phyloP scores from a whole-genome alignment of 495 filamentous ascomycete genomes.

The Aspergillus saccharolyticus region DNA sequence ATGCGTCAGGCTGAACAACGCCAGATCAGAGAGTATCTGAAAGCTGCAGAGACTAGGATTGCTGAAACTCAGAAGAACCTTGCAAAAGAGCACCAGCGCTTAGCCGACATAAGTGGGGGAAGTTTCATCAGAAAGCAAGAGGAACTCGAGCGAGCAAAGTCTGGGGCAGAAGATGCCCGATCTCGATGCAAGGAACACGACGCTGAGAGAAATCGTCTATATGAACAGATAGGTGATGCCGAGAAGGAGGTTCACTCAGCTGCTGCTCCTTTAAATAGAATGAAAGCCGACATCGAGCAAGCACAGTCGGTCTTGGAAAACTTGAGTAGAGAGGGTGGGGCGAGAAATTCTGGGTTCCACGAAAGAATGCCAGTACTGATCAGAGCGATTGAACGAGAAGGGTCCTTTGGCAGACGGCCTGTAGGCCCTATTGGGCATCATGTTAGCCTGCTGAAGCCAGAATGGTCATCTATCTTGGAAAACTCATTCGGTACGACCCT shows the following conservation, averaged over 20 bases:
- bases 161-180: constrained; percentile 20
- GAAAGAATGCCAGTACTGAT: constrained; percentile 58
- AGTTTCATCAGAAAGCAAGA: constrained; percentile 45
- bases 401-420: constrained; percentile 61
- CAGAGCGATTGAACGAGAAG: constrained; percentile 59
- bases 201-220: constrained; percentile 19
- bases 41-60: constrained; percentile 38
- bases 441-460: constrained; percentile 66
- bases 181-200: constrained; percentile 29
- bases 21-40: constrained; percentile 42
- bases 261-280: constrained; percentile 21
- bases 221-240: constrained; percentile 34
- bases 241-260: constrained; percentile 27
- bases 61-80: constrained; percentile 37
- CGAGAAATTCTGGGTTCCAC: constrained; percentile 53
- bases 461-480: constrained; percentile 85
- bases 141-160: constrained; percentile 38
- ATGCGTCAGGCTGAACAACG: constrained; percentile 47
- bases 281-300: constrained; percentile 36
- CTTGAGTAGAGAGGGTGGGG: constrained; percentile 49
- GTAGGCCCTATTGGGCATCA: constrained; percentile 79
- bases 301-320: constrained; percentile 42
- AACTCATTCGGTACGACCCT: constrained; percentile 59
- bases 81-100: constrained; percentile 42
- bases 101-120: constrained; percentile 50